Evolutionary conservation across 352 stramenopile genomes (phyloP).

Genomic region (Phytophthora tentaculata): DNA sequence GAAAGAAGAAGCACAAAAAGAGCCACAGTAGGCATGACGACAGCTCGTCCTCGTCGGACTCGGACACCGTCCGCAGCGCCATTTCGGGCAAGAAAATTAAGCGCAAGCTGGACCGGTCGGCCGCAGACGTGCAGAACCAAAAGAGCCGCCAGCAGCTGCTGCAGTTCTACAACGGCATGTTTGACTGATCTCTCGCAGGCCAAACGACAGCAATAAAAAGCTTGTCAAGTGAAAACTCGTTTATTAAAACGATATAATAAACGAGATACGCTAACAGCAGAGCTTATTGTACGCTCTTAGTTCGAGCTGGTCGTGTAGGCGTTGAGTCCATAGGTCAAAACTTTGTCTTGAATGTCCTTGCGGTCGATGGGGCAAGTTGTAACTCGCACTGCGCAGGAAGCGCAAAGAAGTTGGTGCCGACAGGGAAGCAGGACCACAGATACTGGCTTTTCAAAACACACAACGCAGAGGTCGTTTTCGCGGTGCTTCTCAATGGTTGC

Average conservation of each 20-base stretch:
- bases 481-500: slow-evolving; percentile 23
- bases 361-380: slow-evolving; percentile 67
- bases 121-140: slow-evolving; percentile 65
- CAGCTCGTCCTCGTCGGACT: slow-evolving; percentile 56
- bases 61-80: slow-evolving; percentile 74
- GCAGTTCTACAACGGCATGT: slow-evolving; percentile 91
- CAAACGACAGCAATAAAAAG: not conserved
- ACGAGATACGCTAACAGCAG: not conserved
- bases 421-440: slow-evolving; percentile 67
- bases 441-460: slow-evolving; percentile 55
- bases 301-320: slow-evolving; percentile 35
- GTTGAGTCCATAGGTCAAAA: slow-evolving; percentile 67
- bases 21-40: slow-evolving; percentile 36
- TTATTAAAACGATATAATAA: slow-evolving; percentile 2
- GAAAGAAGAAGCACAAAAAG: slow-evolving; percentile 45
- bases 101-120: slow-evolving; percentile 68
- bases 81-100: slow-evolving; percentile 91
- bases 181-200: slow-evolving; percentile 48
- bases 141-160: slow-evolving; percentile 82
- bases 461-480: slow-evolving; percentile 50
- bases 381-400: slow-evolving; percentile 55
- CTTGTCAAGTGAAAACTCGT: slow-evolving; percentile 1
- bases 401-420: slow-evolving; percentile 69
- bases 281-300: slow-evolving; percentile 1
- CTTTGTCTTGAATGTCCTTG: slow-evolving; percentile 61